A percentile compares a stretch with the other conserved stretches of the same genome.
Evolutionary conservation across 148 eudicot species (phyloP).

Genomic region (Chenopodium suecicum): DNA sequence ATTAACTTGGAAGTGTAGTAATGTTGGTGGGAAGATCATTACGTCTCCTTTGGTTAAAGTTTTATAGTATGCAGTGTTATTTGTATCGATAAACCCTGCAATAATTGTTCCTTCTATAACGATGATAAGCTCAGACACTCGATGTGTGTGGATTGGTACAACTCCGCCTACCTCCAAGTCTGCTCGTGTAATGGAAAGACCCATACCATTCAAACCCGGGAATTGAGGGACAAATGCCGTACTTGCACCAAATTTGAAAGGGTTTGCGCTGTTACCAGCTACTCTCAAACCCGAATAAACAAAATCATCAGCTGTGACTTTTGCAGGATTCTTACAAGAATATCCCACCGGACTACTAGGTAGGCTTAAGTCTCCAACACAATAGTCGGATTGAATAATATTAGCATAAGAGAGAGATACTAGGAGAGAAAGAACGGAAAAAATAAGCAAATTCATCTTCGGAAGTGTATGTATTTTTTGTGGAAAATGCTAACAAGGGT

Average conservation of each 20-base stretch:
- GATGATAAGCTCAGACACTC: not conserved
- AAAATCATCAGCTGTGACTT: conserved; percentile 1
- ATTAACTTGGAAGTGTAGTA: conserved; percentile 1
- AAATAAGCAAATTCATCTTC: not conserved
- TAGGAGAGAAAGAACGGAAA: not conserved
- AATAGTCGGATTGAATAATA: not conserved
- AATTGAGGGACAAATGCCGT: not conserved
- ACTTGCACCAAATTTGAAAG: not conserved
- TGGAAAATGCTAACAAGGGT: not conserved
- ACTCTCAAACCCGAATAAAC: not conserved
- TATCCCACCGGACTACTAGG: conserved; percentile 7
- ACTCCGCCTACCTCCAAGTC: not conserved
- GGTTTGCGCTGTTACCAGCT: not conserved
- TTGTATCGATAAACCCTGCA: conserved; percentile 10
- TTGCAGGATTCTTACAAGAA: conserved; percentile 13
- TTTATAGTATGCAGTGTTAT: not conserved
- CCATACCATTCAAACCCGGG: conserved; percentile 10
- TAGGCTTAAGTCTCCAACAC: conserved; percentile 1
- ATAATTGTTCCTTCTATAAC: not conserved
- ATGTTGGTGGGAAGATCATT: conserved; percentile 1
- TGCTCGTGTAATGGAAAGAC: not conserved
- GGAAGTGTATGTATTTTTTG: not conserved
- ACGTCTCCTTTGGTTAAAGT: conserved; percentile 3
- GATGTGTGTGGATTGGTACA: conserved; percentile 3
- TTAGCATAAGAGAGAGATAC: not conserved